These are phyloP conservation scores for Sisymbrium irio DNA, from an alignment of 345 rosid species.

Conservation along the genomic window DNA sequence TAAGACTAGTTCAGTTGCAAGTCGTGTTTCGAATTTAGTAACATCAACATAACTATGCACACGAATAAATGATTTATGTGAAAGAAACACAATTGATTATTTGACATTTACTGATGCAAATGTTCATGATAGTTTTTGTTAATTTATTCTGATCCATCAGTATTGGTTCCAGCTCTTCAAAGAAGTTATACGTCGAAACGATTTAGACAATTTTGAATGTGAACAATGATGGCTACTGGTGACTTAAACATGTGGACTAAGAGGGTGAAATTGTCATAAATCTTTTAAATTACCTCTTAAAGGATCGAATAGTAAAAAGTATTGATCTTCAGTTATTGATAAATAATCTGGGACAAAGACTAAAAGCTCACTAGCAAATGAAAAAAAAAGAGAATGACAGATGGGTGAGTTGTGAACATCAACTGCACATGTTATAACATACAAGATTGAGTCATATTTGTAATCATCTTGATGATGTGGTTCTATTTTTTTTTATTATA, in stretches of 20 bases:
- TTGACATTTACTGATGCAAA: neutral
- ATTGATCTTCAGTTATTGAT: conserved; percentile 17
- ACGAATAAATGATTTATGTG: neutral
- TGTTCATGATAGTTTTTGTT: neutral
- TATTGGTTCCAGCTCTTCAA: neutral
- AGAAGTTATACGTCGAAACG: neutral
- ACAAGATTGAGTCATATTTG: conserved; percentile 1
- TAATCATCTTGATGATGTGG: neutral
- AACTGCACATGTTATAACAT: conserved; percentile 21
- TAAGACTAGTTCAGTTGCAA: neutral
- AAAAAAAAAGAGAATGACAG: conserved; percentile 12
- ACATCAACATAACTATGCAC: neutral
- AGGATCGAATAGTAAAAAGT: conserved; percentile 16
- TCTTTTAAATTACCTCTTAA: neutral
- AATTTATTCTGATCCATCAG: neutral
- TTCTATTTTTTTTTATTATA: neutral
- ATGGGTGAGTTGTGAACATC: conserved; percentile 2
- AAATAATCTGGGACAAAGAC: conserved; percentile 13
- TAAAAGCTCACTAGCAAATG: conserved; percentile 23
- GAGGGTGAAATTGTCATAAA: neutral
- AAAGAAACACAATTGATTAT: neutral
- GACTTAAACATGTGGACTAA: conserved; percentile 24
- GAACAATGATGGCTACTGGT: conserved; percentile 13
- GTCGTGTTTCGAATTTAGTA: neutral
- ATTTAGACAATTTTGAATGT: conserved; percentile 15